These are phyloP conservation scores for Nigrograna mackinnonii DNA, from an alignment of 2,329 filamentous ascomycete genomes.

Conservation along the genomic window DNA sequence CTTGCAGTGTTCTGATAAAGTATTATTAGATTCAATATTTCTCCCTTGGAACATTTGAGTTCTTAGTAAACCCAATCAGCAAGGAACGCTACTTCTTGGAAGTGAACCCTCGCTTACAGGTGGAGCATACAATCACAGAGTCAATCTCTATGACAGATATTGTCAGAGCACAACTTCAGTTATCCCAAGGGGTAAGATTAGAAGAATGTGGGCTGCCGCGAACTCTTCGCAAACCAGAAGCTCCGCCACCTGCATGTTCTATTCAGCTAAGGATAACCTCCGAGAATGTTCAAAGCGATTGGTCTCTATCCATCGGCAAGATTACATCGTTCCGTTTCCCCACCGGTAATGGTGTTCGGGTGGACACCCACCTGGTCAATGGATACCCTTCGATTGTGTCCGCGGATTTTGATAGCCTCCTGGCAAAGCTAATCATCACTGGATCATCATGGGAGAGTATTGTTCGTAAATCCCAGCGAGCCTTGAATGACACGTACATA, in stretches of 20 bases:
- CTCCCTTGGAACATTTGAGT: conserved; percentile 68
- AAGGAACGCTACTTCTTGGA: conserved; percentile 62
- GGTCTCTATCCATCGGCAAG: conserved; percentile 64
- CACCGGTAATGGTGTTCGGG: conserved; percentile 59
- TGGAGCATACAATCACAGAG: conserved; percentile 66
- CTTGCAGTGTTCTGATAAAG: conserved; percentile 3
- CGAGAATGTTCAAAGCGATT: conserved; percentile 57
- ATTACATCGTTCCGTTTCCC: conserved; percentile 59
- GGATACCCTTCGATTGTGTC: conserved; percentile 50
- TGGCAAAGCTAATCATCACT: conserved; percentile 64
- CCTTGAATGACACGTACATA: conserved; percentile 60
- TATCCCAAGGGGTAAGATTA: conserved; percentile 56
- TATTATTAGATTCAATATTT: conserved; percentile 54
- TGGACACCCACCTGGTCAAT: conserved; percentile 59
- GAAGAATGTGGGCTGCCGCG: conserved; percentile 36
- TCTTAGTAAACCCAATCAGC: conserved; percentile 57
- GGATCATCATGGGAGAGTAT: conserved; percentile 56
- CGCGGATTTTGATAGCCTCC: conserved; percentile 61
- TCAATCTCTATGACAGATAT: conserved; percentile 58
- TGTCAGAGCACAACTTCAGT: conserved; percentile 57
- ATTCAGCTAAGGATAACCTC: conserved; percentile 63
- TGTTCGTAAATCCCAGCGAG: conserved; percentile 58
- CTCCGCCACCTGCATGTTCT: conserved; percentile 47
- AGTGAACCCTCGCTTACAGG: conserved; percentile 63
- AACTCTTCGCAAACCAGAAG: conserved; percentile 26